phyloP scores from a whole-genome alignment of 2,329 filamentous ascomycete species.

The Paracamarosporium sp. region DNA sequence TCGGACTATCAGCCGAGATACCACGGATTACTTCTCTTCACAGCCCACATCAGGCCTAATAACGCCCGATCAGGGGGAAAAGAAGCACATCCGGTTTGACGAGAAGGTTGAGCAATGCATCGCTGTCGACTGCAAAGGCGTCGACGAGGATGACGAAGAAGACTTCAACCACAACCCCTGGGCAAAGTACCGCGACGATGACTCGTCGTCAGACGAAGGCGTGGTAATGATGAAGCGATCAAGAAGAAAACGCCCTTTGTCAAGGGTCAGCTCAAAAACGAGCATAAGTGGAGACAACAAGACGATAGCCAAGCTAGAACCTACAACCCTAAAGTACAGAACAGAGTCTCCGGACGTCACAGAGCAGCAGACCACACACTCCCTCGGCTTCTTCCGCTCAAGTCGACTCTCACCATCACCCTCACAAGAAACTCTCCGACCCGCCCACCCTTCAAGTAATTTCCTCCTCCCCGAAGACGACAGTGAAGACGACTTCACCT shows the following conservation, averaged over 20 bases:
- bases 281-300: slow-evolving; percentile 72
- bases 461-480: slow-evolving; percentile 70
- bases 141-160: slow-evolving; percentile 71
- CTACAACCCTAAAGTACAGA: slow-evolving; percentile 85
- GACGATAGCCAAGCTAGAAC: slow-evolving; percentile 86
- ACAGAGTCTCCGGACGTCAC: slow-evolving; percentile 75
- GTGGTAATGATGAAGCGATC: slow-evolving; percentile 82
- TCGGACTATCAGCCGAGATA: slow-evolving; percentile 66
- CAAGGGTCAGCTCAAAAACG: slow-evolving; percentile 61
- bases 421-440: slow-evolving; percentile 82
- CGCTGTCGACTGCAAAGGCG: slow-evolving; percentile 84
- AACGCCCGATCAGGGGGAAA: slow-evolving; percentile 67
- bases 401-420: slow-evolving; percentile 71
- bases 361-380: slow-evolving; percentile 57
- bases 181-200: slow-evolving; percentile 50
- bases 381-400: slow-evolving; percentile 53
- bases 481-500: slow-evolving; percentile 52
- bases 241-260: slow-evolving; percentile 57
- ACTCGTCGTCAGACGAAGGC: slow-evolving; percentile 73
- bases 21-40: slow-evolving; percentile 70
- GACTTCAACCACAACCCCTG: slow-evolving; percentile 51
- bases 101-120: slow-evolving; percentile 96
- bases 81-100: slow-evolving; percentile 94
- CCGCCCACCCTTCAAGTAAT: slow-evolving; percentile 70
- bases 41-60: slow-evolving; percentile 73